phyloP scores from a whole-genome alignment of 441 rosid species.

The Syzygium syzygioides region DNA sequence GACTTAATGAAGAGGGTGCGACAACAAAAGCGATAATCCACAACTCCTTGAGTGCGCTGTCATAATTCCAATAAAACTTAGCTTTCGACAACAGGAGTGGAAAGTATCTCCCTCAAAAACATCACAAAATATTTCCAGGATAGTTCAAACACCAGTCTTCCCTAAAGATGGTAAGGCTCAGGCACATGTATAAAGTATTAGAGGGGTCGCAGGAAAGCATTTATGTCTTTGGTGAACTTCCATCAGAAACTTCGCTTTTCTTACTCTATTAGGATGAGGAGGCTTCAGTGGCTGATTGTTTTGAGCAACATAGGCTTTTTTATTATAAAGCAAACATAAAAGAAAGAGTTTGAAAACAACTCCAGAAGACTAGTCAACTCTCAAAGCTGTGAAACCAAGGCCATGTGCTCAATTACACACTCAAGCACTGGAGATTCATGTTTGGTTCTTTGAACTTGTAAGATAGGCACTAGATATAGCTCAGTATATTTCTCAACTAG shows the following conservation, averaged over 20 bases:
- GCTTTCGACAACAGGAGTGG: background rate
- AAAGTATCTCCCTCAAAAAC: background rate
- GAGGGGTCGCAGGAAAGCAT: background rate
- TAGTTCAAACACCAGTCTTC: background rate
- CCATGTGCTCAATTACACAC: background rate
- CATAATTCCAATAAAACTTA: background rate
- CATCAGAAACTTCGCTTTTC: background rate
- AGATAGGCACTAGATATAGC: background rate
- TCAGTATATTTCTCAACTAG: background rate
- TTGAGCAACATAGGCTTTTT: background rate
- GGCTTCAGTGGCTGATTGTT: background rate
- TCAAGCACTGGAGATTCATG: background rate
- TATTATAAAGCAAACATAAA: background rate
- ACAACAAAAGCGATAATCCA: background rate
- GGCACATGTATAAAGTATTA: background rate
- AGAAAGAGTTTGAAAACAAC: background rate
- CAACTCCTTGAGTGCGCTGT: background rate
- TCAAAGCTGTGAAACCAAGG: background rate
- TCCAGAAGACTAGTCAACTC: background rate
- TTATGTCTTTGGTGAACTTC: background rate
- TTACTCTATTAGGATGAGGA: background rate
- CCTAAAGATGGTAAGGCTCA: background rate
- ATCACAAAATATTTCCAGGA: background rate
- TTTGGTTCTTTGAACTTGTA: background rate
- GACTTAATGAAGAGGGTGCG: background rate